Percentiles rank a stretch among this genome's conserved stretches.
Evolutionary conservation across 2,329 filamentous ascomycete species (phyloP).

Genomic region (Penicillium sp.): DNA sequence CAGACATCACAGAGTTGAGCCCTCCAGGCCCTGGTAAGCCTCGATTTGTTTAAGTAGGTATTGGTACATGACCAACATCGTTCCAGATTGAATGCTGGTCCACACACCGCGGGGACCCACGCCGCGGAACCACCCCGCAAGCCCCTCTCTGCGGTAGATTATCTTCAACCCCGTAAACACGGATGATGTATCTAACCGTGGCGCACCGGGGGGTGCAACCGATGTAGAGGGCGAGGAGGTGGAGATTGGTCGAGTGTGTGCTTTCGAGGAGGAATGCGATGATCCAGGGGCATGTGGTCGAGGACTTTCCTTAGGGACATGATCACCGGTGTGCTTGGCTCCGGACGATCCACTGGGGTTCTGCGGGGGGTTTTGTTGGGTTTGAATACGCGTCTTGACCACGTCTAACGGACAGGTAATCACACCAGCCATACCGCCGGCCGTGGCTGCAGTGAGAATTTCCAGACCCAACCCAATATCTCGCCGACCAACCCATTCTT

Average conservation of each 20-base stretch:
- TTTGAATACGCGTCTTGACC: slow-evolving; percentile 95
- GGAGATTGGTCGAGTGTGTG: slow-evolving; percentile 73
- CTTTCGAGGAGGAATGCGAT: slow-evolving; percentile 31
- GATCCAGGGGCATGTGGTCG: slow-evolving; percentile 25
- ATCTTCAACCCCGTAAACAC: slow-evolving; percentile 79
- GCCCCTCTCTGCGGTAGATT: slow-evolving; percentile 86
- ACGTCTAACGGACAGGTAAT: slow-evolving; percentile 96
- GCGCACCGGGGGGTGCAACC: slow-evolving; percentile 73
- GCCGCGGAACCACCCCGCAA: slow-evolving; percentile 89
- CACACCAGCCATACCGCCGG: slow-evolving; percentile 88
- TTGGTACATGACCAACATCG: slow-evolving; percentile 96
- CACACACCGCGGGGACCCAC: slow-evolving; percentile 91
- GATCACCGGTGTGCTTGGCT: slow-evolving; percentile 30
- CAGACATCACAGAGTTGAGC: slow-evolving; percentile 19
- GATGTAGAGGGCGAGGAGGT: slow-evolving; percentile 87
- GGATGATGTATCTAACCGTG: slow-evolving; percentile 83
- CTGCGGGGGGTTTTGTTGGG: slow-evolving; percentile 67
- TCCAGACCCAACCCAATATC: slow-evolving; percentile 86
- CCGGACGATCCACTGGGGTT: slow-evolving; percentile 22
- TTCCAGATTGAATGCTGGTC: slow-evolving; percentile 96
- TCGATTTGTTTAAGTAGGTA: slow-evolving; percentile 77
- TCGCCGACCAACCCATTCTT: slow-evolving; percentile 71
- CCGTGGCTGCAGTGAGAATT: slow-evolving; percentile 82
- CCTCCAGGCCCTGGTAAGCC: slow-evolving; percentile 38
- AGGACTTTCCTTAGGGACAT: slow-evolving; percentile 29